These are phyloP conservation scores for Exophiala bonariae DNA, from an alignment of 2,329 filamentous ascomycete species.

Conservation along the genomic window DNA sequence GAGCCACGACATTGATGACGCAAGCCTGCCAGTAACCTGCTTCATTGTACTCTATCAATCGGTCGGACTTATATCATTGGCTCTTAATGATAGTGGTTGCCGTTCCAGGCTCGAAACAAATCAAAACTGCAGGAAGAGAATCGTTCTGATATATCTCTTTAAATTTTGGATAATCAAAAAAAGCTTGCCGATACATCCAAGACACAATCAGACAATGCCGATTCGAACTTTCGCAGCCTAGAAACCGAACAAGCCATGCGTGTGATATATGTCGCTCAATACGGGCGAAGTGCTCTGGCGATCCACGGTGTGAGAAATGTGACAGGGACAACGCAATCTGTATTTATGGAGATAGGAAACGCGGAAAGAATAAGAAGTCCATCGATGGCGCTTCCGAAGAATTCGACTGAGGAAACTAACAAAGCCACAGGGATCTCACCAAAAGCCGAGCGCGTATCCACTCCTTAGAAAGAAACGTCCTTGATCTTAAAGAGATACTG, in stretches of 20 bases:
- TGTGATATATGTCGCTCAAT: slow-evolving; percentile 11
- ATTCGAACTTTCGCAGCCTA: not conserved
- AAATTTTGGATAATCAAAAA: too few species aligned
- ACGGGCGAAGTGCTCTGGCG: slow-evolving; percentile 11
- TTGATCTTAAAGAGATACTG: not conserved
- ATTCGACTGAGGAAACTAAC: not conserved
- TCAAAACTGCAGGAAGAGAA: too few species aligned
- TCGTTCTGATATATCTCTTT: too few species aligned
- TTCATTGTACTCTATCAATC: too few species aligned
- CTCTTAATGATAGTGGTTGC: too few species aligned
- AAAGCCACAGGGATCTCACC: slow-evolving; percentile 2
- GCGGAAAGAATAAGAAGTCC: slow-evolving; percentile 14
- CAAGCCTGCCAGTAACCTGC: too few species aligned
- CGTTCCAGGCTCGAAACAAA: too few species aligned
- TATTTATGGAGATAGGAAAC: slow-evolving; percentile 10
- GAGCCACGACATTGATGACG: too few species aligned
- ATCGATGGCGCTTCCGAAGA: not conserved
- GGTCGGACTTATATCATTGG: too few species aligned
- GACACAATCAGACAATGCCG: too few species aligned
- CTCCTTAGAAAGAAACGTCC: not conserved
- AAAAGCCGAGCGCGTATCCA: slow-evolving; percentile 3
- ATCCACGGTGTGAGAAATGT: slow-evolving; percentile 6
- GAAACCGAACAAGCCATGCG: slow-evolving; percentile 4
- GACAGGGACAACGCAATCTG: slow-evolving; percentile 5
- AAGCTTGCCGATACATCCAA: too few species aligned